phyloP scores from a whole-genome alignment of 2,329 filamentous ascomycete genomes.

The Fusarium illudens region DNA sequence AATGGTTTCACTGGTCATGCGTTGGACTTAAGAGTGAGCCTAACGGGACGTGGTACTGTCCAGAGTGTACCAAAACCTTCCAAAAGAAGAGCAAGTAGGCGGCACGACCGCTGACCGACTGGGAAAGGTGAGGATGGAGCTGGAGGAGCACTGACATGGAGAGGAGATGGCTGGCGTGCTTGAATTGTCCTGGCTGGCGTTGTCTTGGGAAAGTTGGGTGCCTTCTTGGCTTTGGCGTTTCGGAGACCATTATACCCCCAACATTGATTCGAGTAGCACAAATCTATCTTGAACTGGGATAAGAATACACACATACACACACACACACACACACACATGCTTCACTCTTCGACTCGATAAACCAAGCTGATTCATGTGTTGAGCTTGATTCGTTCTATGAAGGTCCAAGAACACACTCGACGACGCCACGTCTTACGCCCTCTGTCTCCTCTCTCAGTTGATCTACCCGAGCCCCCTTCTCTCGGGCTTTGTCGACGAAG shows the following conservation, averaged over 20 bases:
- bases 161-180: not conserved
- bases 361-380: not conserved
- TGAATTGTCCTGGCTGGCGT: not conserved
- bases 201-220: not conserved
- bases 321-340: no score
- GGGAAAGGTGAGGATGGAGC: not conserved
- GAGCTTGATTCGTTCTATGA: conserved; percentile 12
- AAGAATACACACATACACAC: conserved; percentile 7
- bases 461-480: conserved; percentile 58
- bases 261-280: conserved; percentile 13
- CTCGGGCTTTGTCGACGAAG: conserved; percentile 65
- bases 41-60: conserved; percentile 73
- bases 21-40: conserved; percentile 74
- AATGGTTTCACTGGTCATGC: conserved; percentile 89
- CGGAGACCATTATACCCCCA: conserved; percentile 31
- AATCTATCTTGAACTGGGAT: not conserved
- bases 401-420: conserved; percentile 55
- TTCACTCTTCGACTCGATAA: not conserved
- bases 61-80: conserved; percentile 65
- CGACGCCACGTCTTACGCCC: conserved; percentile 69
- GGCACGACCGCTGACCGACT: not conserved
- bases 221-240: conserved; percentile 21
- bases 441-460: conserved; percentile 66
- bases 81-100: conserved; percentile 51
- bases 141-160: not conserved